Percentiles rank a stretch among this genome's conserved stretches.
Conservation (phyloP, 2,329 filamentous ascomycete species). For the Annulohypoxylon truncatum region DNA sequence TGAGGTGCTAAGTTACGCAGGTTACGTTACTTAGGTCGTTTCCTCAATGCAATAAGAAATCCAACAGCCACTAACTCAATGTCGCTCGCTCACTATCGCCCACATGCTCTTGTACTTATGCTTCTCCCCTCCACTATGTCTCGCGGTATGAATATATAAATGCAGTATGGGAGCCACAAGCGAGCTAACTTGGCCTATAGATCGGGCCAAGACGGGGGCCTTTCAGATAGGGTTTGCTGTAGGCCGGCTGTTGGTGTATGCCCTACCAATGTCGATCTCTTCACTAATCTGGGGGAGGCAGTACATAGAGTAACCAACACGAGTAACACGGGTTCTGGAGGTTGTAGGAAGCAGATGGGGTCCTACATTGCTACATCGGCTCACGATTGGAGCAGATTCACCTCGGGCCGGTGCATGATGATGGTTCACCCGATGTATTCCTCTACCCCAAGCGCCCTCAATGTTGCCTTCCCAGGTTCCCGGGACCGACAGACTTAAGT, state of each 20-base stretch:
- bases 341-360: slow-evolving; percentile 1
- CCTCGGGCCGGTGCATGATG: slow-evolving; percentile 32
- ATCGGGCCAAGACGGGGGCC: neutral
- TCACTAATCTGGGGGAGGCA: slow-evolving; percentile 12
- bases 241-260: slow-evolving; percentile 17
- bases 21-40: neutral
- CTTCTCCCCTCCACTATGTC: neutral
- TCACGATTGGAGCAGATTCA: slow-evolving; percentile 6
- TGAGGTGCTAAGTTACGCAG: neutral
- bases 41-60: neutral
- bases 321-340: slow-evolving; percentile 12
- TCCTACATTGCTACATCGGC: slow-evolving; percentile 17
- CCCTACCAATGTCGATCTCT: slow-evolving; percentile 21
- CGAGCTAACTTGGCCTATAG: slow-evolving; percentile 12
- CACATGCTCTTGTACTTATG: neutral
- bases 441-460: slow-evolving; percentile 14
- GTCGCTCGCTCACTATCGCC: too few species aligned
- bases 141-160: neutral
- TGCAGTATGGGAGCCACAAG: neutral
- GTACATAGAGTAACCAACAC: slow-evolving; percentile 18
- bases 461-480: slow-evolving; percentile 18
- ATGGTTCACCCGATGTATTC: slow-evolving; percentile 22
- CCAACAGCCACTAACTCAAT: neutral
- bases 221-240: slow-evolving; percentile 2
- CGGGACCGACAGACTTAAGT: slow-evolving; percentile 4